These are phyloP conservation scores for Aspergillus tamarii DNA, from an alignment of 2,329 filamentous ascomycete genomes.

Conservation along the genomic window DNA sequence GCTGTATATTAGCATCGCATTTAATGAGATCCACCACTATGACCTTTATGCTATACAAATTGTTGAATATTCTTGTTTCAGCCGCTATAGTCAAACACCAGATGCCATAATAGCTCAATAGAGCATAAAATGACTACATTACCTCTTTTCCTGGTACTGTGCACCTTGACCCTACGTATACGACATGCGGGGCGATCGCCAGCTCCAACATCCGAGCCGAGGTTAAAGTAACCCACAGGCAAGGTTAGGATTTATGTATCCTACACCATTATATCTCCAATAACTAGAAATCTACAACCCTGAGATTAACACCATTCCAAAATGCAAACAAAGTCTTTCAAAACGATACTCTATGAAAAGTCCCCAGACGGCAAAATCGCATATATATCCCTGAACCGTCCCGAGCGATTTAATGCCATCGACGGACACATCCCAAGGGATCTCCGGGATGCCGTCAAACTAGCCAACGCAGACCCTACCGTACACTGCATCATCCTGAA, in stretches of 20 bases:
- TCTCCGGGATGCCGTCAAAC: slow-evolving; percentile 1
- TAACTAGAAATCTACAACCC: neutral
- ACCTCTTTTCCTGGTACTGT: no score
- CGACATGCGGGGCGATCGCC: neutral
- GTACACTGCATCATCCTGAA: slow-evolving; percentile 14
- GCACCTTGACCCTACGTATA: no score
- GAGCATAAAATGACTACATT: no score
- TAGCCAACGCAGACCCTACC: slow-evolving; percentile 5
- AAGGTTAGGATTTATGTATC: neutral
- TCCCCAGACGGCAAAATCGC: slow-evolving; percentile 11
- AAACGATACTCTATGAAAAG: neutral
- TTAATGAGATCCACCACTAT: no score
- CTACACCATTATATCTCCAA: neutral
- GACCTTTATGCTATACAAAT: no score
- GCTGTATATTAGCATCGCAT: no score
- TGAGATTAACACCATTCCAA: neutral
- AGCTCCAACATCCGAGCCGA: neutral
- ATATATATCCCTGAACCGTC: slow-evolving; percentile 14
- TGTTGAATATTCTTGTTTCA: no score
- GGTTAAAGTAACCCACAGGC: neutral
- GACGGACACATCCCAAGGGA: slow-evolving; percentile 3
- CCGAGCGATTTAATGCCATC: slow-evolving; percentile 7
- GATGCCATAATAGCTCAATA: no score
- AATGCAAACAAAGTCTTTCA: neutral
- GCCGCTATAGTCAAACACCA: no score